These are phyloP conservation scores for Cryptococcus maquisensis DNA, from an alignment of 1,284 basidiomycete genomes.

Conservation along the genomic window DNA sequence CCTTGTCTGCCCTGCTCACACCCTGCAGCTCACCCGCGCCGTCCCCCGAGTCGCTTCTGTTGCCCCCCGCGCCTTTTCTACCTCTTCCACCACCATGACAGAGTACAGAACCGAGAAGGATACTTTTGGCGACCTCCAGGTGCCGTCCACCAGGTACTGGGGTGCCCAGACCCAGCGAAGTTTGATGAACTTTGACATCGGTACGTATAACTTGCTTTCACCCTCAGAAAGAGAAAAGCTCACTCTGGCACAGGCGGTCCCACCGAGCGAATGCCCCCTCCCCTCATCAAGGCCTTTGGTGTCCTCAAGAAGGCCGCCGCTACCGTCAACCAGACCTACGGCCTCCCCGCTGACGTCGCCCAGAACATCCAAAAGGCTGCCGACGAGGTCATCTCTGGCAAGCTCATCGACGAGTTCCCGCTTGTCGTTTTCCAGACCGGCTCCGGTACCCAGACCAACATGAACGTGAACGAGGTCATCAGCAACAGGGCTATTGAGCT, in stretches of 20 bases:
- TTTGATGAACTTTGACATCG: conserved; percentile 98
- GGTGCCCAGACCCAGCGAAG: conserved; percentile 99
- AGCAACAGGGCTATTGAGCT: conserved; percentile 98
- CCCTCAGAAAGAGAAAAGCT: too few relatives aligned
- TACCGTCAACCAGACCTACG: conserved; percentile 84
- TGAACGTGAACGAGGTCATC: conserved; percentile 99
- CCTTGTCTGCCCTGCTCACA: too few relatives aligned
- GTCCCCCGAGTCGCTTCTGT: conserved; percentile 1
- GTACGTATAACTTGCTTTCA: conserved; percentile 46
- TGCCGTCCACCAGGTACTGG: conserved; percentile 95
- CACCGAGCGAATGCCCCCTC: conserved; percentile 84
- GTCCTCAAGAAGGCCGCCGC: conserved; percentile 97
- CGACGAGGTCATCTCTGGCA: conserved; percentile 97
- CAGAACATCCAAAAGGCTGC: conserved; percentile 89
- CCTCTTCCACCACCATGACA: conserved; percentile 34
- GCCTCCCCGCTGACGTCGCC: conserved; percentile 79
- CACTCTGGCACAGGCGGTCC: conserved; percentile 56
- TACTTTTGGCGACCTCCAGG: conserved; percentile 61
- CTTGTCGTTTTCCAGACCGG: conserved; percentile 98
- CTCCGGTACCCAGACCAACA: conserved; percentile 98
- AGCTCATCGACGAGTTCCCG: conserved; percentile 92
- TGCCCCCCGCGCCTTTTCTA: conserved; percentile 18
- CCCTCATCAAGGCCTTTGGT: conserved; percentile 96
- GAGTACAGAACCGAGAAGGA: conserved; percentile 47
- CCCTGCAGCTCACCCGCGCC: conserved; percentile 6